Percentiles rank a stretch among this genome's conserved stretches.
Evolutionary conservation across 371 early-diverging fungal genomes (phyloP).

Genomic region (Mucor lusitanicus): DNA sequence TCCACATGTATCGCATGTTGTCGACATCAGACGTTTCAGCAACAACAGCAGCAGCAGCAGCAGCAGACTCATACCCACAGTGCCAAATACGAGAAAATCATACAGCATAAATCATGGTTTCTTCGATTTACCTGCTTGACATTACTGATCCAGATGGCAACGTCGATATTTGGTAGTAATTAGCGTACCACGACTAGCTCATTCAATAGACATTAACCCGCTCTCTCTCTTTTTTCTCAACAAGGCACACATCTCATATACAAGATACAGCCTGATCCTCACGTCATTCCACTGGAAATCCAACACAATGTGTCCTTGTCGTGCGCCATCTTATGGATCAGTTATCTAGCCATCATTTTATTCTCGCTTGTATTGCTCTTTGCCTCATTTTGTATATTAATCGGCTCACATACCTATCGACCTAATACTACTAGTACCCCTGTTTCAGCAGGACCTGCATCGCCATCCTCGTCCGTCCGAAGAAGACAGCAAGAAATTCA

Average conservation of each 20-base stretch:
- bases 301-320: conserved; percentile 15
- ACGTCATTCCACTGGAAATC: conserved; percentile 15
- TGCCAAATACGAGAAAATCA: not conserved
- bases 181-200: too few relatives aligned
- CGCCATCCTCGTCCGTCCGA: not conserved
- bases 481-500: not conserved
- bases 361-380: conserved; percentile 22
- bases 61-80: not conserved
- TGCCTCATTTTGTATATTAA: conserved; percentile 27
- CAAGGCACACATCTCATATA: conserved; percentile 26
- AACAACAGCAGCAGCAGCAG: too few relatives aligned
- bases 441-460: not conserved
- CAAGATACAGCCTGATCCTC: conserved; percentile 8
- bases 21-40: not conserved
- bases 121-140: conserved; percentile 13
- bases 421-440: not conserved
- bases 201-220: too few relatives aligned
- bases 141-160: conserved; percentile 15
- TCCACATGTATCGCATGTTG: conserved; percentile 14
- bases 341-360: conserved; percentile 18
- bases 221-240: not conserved
- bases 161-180: conserved; percentile 22
- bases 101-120: conserved; percentile 17
- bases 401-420: conserved; percentile 14
- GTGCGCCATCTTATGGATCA: conserved; percentile 26